Evolutionary conservation across 768 basidiomycete species (phyloP).

Genomic region (Lactarius evosmus): DNA sequence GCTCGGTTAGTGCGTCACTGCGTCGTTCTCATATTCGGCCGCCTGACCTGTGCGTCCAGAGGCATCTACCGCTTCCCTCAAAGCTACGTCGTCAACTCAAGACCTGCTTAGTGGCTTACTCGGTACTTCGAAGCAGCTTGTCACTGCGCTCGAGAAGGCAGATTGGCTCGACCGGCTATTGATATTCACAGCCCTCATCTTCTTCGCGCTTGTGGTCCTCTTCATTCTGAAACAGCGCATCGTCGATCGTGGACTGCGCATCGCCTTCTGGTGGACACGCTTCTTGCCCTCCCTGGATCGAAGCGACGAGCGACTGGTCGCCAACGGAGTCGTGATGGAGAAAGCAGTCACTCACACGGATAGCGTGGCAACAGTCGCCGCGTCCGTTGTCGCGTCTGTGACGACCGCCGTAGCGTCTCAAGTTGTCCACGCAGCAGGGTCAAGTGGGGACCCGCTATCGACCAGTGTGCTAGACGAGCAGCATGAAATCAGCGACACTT

Average conservation of each 20-base stretch:
- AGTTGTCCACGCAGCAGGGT: background rate
- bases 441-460: background rate
- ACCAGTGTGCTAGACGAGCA: background rate
- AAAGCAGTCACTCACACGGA: background rate
- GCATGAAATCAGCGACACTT: background rate
- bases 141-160: slow-evolving; percentile 83
- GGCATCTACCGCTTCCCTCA: slow-evolving; percentile 72
- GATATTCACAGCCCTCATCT: slow-evolving; percentile 71
- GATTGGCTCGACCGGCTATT: slow-evolving; percentile 91
- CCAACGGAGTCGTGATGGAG: slow-evolving; percentile 1
- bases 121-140: slow-evolving; percentile 75
- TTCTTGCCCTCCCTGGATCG: slow-evolving; percentile 48
- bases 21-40: background rate
- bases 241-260: slow-evolving; percentile 69
- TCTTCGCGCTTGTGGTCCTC: slow-evolving; percentile 81
- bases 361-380: background rate
- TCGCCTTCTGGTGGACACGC: slow-evolving; percentile 87
- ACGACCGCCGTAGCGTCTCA: slow-evolving; percentile 3
- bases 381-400: slow-evolving; percentile 9
- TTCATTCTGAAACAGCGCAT: slow-evolving; percentile 89
- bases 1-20: slow-evolving; percentile 51
- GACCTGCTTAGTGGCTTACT: slow-evolving; percentile 70
- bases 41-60: slow-evolving; percentile 44
- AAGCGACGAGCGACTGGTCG: background rate
- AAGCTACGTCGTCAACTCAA: slow-evolving; percentile 71